Conservation (phyloP, 768 basidiomycete genomes). For the Russula ochroleuca region DNA sequence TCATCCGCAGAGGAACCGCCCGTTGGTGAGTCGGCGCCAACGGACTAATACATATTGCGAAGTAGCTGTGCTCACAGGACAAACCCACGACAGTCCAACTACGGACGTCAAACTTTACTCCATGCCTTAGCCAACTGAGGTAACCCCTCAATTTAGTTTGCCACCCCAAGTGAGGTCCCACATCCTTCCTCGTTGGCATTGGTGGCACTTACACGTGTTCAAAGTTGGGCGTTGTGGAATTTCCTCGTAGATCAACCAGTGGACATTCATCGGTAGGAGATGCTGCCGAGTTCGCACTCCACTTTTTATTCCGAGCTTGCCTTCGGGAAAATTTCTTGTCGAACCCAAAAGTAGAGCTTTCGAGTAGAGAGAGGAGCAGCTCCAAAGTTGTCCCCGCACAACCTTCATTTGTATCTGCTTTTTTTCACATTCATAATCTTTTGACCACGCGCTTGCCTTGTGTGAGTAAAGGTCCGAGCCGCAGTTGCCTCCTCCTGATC, state of each 20-base stretch:
- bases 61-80: neutral
- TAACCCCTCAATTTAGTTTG: neutral
- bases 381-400: neutral
- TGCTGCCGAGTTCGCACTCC: neutral
- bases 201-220: neutral
- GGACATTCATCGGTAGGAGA: neutral
- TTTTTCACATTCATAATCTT: neutral
- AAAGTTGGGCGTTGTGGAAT: neutral
- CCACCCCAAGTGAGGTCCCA: neutral
- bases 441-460: conserved; percentile 1
- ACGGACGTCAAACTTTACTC: neutral
- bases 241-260: neutral
- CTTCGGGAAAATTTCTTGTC: conserved; percentile 2
- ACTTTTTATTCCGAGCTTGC: neutral
- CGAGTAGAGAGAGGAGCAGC: neutral
- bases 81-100: neutral
- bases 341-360: neutral
- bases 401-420: neutral
- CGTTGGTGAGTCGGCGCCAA: too few species aligned
- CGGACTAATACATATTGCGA: neutral
- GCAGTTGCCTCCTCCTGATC: neutral
- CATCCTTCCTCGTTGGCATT: neutral
- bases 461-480: neutral
- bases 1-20: too few species aligned
- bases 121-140: neutral